A percentile compares a stretch with the other conserved stretches of the same genome.
phyloP scores from a whole-genome alignment of 805 yeast species.

The Saturnispora saitoi region DNA sequence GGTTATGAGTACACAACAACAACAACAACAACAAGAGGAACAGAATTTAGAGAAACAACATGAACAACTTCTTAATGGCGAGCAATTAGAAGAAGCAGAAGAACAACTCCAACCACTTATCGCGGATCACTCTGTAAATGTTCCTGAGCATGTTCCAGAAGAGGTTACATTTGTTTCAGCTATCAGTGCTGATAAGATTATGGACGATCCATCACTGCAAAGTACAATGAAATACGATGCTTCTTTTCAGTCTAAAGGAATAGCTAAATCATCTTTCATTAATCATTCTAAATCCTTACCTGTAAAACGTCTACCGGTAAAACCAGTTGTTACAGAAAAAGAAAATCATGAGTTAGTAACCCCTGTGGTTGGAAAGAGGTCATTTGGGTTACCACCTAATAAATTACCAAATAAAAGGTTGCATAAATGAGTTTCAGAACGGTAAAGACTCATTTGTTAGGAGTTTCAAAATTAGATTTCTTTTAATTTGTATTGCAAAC shows the following conservation, averaged over 20 bases:
- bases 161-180: slow-evolving; percentile 49
- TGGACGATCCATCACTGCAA: slow-evolving; percentile 33
- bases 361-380: slow-evolving; percentile 13
- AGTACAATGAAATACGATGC: slow-evolving; percentile 43
- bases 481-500: too few relatives aligned
- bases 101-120: background rate
- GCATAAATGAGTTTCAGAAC: slow-evolving; percentile 12
- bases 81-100: background rate
- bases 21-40: background rate
- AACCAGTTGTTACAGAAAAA: background rate
- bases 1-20: slow-evolving; percentile 4
- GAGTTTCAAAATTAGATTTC: background rate
- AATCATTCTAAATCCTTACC: slow-evolving; percentile 67
- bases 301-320: slow-evolving; percentile 34
- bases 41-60: background rate
- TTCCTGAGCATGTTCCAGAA: slow-evolving; percentile 16
- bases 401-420: slow-evolving; percentile 18
- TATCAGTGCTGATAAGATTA: slow-evolving; percentile 50
- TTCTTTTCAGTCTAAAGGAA: slow-evolving; percentile 47
- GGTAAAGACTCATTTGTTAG: background rate
- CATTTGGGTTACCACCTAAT: slow-evolving; percentile 21
- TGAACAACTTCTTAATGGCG: background rate
- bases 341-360: background rate
- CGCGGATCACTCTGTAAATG: slow-evolving; percentile 11
- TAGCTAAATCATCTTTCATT: slow-evolving; percentile 39